Base-by-base conservation (phyloP, 345 rosid species). In the Acer campestre region DNA sequence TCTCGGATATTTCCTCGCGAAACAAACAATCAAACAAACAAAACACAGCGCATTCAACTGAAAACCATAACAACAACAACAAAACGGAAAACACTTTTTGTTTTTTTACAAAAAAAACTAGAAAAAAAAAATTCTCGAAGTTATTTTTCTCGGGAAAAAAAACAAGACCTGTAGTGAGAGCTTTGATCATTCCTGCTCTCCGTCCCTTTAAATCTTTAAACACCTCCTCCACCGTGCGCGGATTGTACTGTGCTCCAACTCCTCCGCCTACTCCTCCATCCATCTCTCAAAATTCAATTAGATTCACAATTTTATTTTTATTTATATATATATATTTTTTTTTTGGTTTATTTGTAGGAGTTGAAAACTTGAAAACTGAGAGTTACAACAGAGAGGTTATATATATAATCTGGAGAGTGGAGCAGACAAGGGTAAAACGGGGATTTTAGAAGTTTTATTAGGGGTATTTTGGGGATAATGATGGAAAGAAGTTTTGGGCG, bases 191-290 rank as follows among this genome's bases (percentile, higher is more conserved):
- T 81, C 88, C 94, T 78, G 90, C 82, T 76, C 94, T 77, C 7
- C 94, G 90, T 75, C 94, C 94, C 73, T 83, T 84, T 77, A 91
- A 91, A 83, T 91, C 94, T 79, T 87, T 85, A 79, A 91, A 89
- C 5, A 91, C 94, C 83, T 89, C 92, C 83, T 91, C 94, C 27
- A 91, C 94, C 23, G 94, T 87, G 78, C 94, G 92, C 64, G 90
- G 84, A 81, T 81, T 84, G 72, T 78, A 82, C 83, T 77, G 86
- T 42, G 80, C 79, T 73, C 77, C 81, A 69, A 73, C 84, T 27
- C 73, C 75, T 48, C 61, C 76, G 49, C 58, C 80, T 20, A 29
- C 68, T 17, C 71, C 81, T 75, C 85, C 89, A 51, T 86, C 91
- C 87, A 88, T 88, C 1, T 71, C 58, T 76, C 73, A 2, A 73